Evolutionary conservation across 176 grass and related monocot species (phyloP).

Genomic region (Avena sativa): DNA sequence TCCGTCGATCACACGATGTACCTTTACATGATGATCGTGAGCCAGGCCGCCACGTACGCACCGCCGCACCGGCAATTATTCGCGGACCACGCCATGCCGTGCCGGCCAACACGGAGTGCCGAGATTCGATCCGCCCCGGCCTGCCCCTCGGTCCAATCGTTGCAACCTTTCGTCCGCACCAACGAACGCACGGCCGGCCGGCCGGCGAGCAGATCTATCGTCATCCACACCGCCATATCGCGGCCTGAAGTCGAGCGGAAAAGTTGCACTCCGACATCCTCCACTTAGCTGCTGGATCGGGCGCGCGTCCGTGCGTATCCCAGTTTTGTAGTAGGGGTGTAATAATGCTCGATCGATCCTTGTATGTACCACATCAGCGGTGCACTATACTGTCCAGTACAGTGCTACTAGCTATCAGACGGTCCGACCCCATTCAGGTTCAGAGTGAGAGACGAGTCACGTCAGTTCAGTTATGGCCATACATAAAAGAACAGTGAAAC

Average conservation of each 20-base stretch:
- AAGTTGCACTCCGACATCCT: not conserved
- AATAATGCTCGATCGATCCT: not conserved
- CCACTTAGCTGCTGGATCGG: conserved; percentile 4
- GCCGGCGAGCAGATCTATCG: not conserved
- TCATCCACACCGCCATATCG: conserved; percentile 49
- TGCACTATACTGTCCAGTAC: not conserved
- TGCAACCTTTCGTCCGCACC: not conserved
- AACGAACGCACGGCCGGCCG: not conserved
- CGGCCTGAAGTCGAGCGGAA: conserved; percentile 9
- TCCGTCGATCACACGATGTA: not conserved
- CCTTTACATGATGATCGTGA: not conserved
- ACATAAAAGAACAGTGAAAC: no score
- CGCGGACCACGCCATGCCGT: conserved; percentile 17
- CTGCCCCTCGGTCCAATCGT: not conserved
- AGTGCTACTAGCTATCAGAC: no score
- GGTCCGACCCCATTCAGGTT: not conserved
- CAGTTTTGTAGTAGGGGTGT: not conserved
- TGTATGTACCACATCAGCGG: not conserved
- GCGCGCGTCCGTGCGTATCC: not conserved
- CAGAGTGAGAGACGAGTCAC: not conserved
- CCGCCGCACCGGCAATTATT: not conserved
- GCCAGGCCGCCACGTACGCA: not conserved
- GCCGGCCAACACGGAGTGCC: not conserved
- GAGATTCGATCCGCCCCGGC: conserved; percentile 5
- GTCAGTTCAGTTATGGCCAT: no score